phyloP scores from a whole-genome alignment of 2,329 filamentous ascomycete species.

The Cylindrodendrum hubeiense region DNA sequence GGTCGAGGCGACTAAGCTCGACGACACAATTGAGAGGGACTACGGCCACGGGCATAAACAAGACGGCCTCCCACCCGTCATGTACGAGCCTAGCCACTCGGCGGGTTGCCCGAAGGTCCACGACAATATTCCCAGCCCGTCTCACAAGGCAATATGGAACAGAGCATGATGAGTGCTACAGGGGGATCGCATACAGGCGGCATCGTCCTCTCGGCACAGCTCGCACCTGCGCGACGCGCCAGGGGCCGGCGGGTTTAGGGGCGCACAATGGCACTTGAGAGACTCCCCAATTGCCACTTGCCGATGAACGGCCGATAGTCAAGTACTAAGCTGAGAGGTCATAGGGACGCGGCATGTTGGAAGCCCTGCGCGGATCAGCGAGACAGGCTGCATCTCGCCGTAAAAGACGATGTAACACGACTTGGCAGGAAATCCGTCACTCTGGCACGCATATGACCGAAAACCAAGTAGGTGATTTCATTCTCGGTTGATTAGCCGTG shows the following conservation, averaged over 20 bases:
- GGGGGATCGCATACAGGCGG: not conserved
- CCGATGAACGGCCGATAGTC: not conserved
- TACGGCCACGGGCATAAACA: slow-evolving; percentile 26
- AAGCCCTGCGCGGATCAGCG: slow-evolving; percentile 44
- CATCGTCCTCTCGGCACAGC: not conserved
- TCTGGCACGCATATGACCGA: slow-evolving; percentile 74
- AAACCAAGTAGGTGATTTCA: slow-evolving; percentile 60
- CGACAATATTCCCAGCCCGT: not conserved
- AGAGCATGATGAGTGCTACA: slow-evolving; percentile 6
- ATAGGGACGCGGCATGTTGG: slow-evolving; percentile 42
- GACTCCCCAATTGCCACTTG: slow-evolving; percentile 5
- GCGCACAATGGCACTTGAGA: slow-evolving; percentile 13
- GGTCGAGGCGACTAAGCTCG: not conserved
- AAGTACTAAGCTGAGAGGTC: slow-evolving; percentile 2
- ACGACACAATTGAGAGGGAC: not conserved
- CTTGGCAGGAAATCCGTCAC: slow-evolving; percentile 50
- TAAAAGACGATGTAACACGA: slow-evolving; percentile 38
- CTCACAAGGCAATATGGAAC: not conserved
- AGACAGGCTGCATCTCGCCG: slow-evolving; percentile 40
- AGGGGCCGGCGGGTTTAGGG: slow-evolving; percentile 20
- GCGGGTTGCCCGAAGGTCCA: slow-evolving; percentile 13
- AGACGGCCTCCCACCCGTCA: not conserved
- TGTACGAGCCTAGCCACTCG: slow-evolving; percentile 12
- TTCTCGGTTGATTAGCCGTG: slow-evolving; percentile 73
- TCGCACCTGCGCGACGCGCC: not conserved